Conservation (phyloP, 352 stramenopile genomes). For the Globisporangium rhizosaccharum region DNA sequence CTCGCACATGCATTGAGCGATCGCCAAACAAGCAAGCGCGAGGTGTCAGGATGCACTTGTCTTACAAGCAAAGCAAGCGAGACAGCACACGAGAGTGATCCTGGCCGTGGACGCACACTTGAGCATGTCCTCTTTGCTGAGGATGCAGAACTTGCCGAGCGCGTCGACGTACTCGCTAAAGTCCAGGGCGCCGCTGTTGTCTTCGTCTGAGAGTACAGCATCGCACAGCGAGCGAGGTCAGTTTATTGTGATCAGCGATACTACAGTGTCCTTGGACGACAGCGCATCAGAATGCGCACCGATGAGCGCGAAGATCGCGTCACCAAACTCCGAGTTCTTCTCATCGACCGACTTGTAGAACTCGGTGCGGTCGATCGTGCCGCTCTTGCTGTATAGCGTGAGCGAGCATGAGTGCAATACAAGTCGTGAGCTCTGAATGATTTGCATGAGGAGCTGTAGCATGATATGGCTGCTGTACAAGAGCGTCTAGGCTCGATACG, state of each 20-base stretch:
- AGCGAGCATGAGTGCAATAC: not conserved
- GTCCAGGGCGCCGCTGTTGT: conserved; percentile 64
- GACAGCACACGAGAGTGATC: too few species aligned
- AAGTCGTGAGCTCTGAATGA: not conserved
- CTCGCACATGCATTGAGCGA: not conserved
- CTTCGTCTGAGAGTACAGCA: conserved; percentile 28
- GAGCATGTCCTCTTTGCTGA: conserved; percentile 70
- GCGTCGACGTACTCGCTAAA: conserved; percentile 77
- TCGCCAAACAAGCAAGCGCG: not conserved
- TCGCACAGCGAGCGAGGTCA: not conserved
- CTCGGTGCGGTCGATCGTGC: conserved; percentile 59
- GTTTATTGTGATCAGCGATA: not conserved
- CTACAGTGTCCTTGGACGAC: not conserved
- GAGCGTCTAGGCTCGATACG: too few species aligned
- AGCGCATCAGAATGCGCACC: conserved; percentile 13
- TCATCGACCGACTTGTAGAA: conserved; percentile 70
- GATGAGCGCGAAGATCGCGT: conserved; percentile 71
- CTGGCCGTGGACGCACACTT: conserved; percentile 34
- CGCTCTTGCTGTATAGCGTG: conserved; percentile 38
- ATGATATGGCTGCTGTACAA: too few species aligned
- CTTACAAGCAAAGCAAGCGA: too few species aligned
- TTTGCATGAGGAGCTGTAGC: too few species aligned
- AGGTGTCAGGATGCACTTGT: too few species aligned
- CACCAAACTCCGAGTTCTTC: conserved; percentile 62
- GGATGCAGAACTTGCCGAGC: conserved; percentile 66